Percentiles rank a stretch among this genome's conserved stretches.
These are phyloP conservation scores for Cadophora gregata DNA, from an alignment of 2,329 filamentous ascomycete species.

Conservation along the genomic window DNA sequence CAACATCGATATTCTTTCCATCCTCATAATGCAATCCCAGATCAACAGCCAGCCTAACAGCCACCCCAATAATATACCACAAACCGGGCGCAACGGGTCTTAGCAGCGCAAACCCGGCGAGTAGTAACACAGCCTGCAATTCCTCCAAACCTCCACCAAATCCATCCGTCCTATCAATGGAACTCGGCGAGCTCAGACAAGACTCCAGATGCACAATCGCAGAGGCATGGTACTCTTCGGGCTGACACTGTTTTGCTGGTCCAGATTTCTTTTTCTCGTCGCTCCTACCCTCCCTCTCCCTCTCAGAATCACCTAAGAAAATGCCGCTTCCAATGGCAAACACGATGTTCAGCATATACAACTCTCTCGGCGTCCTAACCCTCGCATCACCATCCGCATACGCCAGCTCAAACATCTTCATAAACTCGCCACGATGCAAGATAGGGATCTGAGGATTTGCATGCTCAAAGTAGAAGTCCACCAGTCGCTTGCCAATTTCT, in stretches of 20 bases:
- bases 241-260: slow-evolving; percentile 65
- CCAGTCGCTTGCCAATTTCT: slow-evolving; percentile 73
- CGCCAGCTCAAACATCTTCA: slow-evolving; percentile 82
- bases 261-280: slow-evolving; percentile 44
- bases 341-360: slow-evolving; percentile 97
- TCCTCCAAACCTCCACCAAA: slow-evolving; percentile 92
- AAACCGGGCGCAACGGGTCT: slow-evolving; percentile 90
- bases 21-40: slow-evolving; percentile 93
- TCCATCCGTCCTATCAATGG: slow-evolving; percentile 60
- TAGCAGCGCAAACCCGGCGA: slow-evolving; percentile 90
- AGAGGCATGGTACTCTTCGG: slow-evolving; percentile 95
- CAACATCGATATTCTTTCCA: slow-evolving; percentile 67
- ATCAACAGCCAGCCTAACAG: slow-evolving; percentile 87
- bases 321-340: slow-evolving; percentile 96
- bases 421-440: slow-evolving; percentile 86
- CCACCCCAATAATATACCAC: slow-evolving; percentile 97
- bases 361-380: slow-evolving; percentile 74
- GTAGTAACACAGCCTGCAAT: slow-evolving; percentile 86
- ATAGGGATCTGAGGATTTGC: slow-evolving; percentile 96
- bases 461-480: slow-evolving; percentile 90
- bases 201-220: slow-evolving; percentile 91
- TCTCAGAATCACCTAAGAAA: slow-evolving; percentile 72
- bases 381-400: slow-evolving; percentile 70
- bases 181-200: slow-evolving; percentile 67
- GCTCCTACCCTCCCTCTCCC: slow-evolving; percentile 33